These are phyloP conservation scores for Straminergon stramineum DNA, from an alignment of 225 moss, liverwort and hornwort genomes.

Conservation along the genomic window DNA sequence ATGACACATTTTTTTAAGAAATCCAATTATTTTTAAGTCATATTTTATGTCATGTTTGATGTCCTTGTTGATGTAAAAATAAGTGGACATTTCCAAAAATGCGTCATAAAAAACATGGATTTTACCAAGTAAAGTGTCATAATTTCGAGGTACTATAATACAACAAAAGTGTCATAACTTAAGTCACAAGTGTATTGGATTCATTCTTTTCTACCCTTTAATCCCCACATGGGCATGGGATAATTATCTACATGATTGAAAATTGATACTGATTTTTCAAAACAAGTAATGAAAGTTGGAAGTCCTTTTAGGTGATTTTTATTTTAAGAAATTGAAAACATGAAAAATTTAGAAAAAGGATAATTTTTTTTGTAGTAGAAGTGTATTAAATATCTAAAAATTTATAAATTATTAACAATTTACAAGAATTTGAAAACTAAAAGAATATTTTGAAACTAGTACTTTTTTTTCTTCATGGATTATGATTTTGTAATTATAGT, in stretches of 20 bases:
- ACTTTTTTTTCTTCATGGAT: neutral
- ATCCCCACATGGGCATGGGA: rapidly evolving
- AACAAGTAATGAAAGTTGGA: neutral
- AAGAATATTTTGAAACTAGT: neutral
- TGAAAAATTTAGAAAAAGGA: too few species aligned
- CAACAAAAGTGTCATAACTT: neutral
- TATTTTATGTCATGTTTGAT: too few species aligned
- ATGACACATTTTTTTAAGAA: too few species aligned
- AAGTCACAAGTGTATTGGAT: rapidly evolving
- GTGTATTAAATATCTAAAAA: neutral
- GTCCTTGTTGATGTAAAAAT: too few species aligned
- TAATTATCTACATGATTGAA: rapidly evolving
- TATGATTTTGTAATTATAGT: neutral
- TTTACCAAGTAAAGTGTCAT: neutral
- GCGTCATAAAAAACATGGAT: too few species aligned
- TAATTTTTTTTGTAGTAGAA: neutral
- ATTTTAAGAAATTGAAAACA: neutral
- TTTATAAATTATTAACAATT: neutral
- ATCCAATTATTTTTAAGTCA: too few species aligned
- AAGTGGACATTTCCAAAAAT: too few species aligned
- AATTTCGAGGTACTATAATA: neutral
- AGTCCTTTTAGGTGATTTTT: too few species aligned
- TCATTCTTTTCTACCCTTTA: neutral
- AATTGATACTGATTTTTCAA: rapidly evolving
- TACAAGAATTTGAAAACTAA: neutral